Base-by-base conservation (phyloP, 495 filamentous ascomycete species). In the Niebla homalea region DNA sequence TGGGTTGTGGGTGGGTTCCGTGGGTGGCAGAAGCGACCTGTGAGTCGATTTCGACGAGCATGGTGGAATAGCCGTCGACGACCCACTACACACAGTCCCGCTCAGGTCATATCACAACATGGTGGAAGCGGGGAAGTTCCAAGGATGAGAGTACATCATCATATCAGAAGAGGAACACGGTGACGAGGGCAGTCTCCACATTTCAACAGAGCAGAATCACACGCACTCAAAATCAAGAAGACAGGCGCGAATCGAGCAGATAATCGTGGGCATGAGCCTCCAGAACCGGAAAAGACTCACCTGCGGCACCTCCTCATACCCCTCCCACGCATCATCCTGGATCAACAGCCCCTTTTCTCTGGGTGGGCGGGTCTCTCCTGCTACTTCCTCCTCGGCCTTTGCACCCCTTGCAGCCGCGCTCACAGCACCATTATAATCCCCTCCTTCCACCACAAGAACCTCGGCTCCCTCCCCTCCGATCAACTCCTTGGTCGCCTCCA, bases 51-150 rank as follows among this genome's bases (percentile, higher is more conserved):
- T 88, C 84, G 4, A 58, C 47, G 55, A 86, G 66, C 75, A 85
- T 77, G 0, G 81, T 84, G 12, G 68, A 70, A 56, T 88, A 88
- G 5, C 84, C 84, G 14, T 85, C 80, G 1, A 84, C 77, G 23
- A 87, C 80, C 81, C 81, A 86, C 57, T 74, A 41, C 35, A 10
- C 18, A 11, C 29, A 32, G 1, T 40, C 41, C 20, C 26, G 39
- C 19, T 14, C 40, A 44, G 37, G 35, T 43, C 2, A 19, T 23
- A n/a, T n/a, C n/a, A n/a, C n/a, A n/a, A n/a, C n/a, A n/a, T n/a
- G n/a, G n/a, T n/a, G n/a, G n/a, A n/a, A n/a, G n/a, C n/a, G n/a
- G n/a, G n/a, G n/a, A n/a, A n/a, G n/a, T n/a, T n/a, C n/a, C n/a
- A n/a, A n/a, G n/a, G n/a, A n/a, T n/a, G n/a, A n/a, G n/a, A n/a